Evolutionary conservation across 352 stramenopile species (phyloP), one percentile per base, ranked within the genome.

Genomic region (Pythium biforme): DNA sequence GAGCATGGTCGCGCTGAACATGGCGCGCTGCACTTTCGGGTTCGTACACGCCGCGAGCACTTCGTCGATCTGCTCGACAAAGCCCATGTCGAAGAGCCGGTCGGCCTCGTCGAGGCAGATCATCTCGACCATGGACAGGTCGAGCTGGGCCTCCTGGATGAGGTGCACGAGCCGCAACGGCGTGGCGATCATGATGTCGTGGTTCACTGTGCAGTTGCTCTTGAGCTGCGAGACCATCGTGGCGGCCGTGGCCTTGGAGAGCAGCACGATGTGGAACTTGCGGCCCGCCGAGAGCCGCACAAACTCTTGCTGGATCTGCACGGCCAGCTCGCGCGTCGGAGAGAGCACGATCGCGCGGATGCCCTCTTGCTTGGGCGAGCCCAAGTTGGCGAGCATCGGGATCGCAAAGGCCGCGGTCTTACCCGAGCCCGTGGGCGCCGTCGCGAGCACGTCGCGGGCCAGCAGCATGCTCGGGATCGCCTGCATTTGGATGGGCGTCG

Each of bases 401-500:
- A 99, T 89, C 22, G 98, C 83, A 72, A 99, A 99, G 9, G 96
- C 95, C 54, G 97, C 97, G 17, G 97, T 99, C 72, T 99, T 99
- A 67, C 97, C 97, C 1, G 88, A 98, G 34, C 97, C 97, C 25
- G 97, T 99, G 9, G 97, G 97, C 11, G 97, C 97, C 25, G 90
- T 96, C 8, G 88, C 97, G 26, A 99, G 83, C 45, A 99, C 77
- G 75, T 99, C 97, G 51, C 92, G 86, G 41, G 83, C 77, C 15
- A 83, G 74, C 10, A 98, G 62, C 55, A 98, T 64, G 40, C 84
- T 86, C 33, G 96, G 95, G 51, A 98, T 96, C 20, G 92, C 83
- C 72, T 98, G 93, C 97, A 99, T 99, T 75, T 99, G 98, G 67
- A 99, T 98, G 4, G 97, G 82, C 45, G 97, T 99, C 3, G 98